These are phyloP conservation scores for Teratosphaeria pseudoeucalypti DNA, from an alignment of 2,329 filamentous ascomycete genomes.

Conservation along the genomic window DNA sequence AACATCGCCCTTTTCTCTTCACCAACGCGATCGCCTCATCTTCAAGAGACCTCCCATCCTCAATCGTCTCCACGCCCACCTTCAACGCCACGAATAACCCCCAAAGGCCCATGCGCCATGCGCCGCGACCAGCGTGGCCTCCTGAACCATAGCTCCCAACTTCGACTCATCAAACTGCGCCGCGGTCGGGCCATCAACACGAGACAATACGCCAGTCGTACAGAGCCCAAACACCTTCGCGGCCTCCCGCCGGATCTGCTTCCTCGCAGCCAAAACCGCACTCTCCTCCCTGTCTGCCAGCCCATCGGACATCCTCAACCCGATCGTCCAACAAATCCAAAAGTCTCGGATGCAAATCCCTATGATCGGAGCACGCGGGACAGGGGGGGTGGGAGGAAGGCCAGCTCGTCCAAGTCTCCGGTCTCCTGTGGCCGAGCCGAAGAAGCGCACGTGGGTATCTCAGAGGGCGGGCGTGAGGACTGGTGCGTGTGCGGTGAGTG, in stretches of 20 bases:
- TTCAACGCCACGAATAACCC: conserved; percentile 34
- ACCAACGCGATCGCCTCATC: conserved; percentile 37
- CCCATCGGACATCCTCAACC: conserved; percentile 18
- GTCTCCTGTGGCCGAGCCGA: conserved; percentile 8
- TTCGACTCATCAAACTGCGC: conserved; percentile 15
- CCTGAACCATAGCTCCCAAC: conserved; percentile 16
- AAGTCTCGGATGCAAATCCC: conserved; percentile 34
- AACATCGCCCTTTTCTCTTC: conserved; percentile 36
- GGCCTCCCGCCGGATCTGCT: conserved; percentile 30
- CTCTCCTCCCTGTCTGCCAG: conserved; percentile 36
- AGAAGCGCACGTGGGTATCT: conserved; percentile 40
- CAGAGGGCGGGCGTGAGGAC: conserved; percentile 44
- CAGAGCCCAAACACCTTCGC: conserved; percentile 14
- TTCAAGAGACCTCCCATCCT: conserved; percentile 40
- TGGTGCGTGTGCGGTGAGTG: conserved; percentile 22
- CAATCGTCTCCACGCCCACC: conserved; percentile 39
- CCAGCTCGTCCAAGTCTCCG: too few species aligned
- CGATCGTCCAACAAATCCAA: conserved; percentile 24
- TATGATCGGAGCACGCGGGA: conserved; percentile 37
- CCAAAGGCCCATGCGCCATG: conserved; percentile 18
- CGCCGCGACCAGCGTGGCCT: conserved; percentile 25
- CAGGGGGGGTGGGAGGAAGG: too few species aligned
- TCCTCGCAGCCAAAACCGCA: conserved; percentile 33
- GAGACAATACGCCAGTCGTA: conserved; percentile 21
- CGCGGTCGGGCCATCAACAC: conserved; percentile 12